Evolutionary conservation across 2,329 filamentous ascomycete genomes (phyloP), one percentile per base, ranked within the genome.

Genomic region (Aspergillus melleus): DNA sequence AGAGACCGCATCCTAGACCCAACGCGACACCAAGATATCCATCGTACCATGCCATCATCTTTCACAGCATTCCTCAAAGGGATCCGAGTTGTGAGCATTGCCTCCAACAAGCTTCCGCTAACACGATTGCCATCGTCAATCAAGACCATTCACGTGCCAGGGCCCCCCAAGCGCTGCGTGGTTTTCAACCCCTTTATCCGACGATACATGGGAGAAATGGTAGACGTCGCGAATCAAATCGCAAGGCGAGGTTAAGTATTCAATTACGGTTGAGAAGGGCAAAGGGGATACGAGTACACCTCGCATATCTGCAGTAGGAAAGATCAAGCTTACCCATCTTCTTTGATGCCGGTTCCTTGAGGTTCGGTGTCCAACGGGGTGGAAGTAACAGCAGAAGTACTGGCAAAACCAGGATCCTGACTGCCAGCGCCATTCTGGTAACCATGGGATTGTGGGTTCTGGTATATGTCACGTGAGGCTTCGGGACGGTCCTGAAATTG

Each of bases 311-410:
- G 49, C 50, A 36, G 16, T n/a, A 42, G 16, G 9, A 14, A 55
- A 49, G 56, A n/a, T 24, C 49, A 12, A n/a, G 87, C 91, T 93
- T 88, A 96, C 91, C 91, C 91, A 74, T 96, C 91, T 86, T 96
- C 91, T 78, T 96, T 96, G 59, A 93, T 90, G 52, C 77, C 77
- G 24, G 77, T 79, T 50, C 74, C 75, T 51, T 76, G 74, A 53
- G 66, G 68, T 49, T 76, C 75, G 29, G 70, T 54, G 36, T 78
- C 74, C 36, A 61, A 66, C 52, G 65, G 64, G 55, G 68, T 61
- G 58, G 62, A 55, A 26, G 61, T 58, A 29, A 63, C 58, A 42
- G 36, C 36, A 42, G 36, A 5, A 55, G 63, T 58, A 55, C 59
- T 62, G 29, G 61, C 60, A 32, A 67, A 68, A 14, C 64, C 63